phyloP scores from a whole-genome alignment of 2,329 filamentous ascomycete species.

The Hymenoscyphus albidus region DNA sequence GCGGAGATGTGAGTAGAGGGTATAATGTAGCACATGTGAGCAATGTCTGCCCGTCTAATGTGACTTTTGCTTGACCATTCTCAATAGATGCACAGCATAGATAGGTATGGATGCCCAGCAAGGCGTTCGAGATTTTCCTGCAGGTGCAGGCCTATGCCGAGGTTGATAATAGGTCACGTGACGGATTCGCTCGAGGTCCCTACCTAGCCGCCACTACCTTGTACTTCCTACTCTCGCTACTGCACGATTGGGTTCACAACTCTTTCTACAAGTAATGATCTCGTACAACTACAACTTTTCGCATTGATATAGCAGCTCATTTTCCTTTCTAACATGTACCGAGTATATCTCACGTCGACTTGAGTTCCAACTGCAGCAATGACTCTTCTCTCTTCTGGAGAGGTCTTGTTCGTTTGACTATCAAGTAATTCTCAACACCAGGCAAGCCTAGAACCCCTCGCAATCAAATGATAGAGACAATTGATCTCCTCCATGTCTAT shows the following conservation, averaged over 20 bases:
- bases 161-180: background rate
- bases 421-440: background rate
- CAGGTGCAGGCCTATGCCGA: background rate
- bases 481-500: too few relatives aligned
- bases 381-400: background rate
- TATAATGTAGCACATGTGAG: background rate
- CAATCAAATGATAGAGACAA: too few relatives aligned
- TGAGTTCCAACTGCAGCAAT: background rate
- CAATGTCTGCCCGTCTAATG: background rate
- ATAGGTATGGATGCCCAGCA: too few relatives aligned
- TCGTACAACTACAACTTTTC: background rate
- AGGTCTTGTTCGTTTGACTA: background rate
- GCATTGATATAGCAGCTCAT: background rate
- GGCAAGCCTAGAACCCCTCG: too few relatives aligned
- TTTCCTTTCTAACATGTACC: too few relatives aligned
- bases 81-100: background rate
- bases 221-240: too few relatives aligned
- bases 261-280: background rate
- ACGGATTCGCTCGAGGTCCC: background rate
- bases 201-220: too few relatives aligned
- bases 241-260: background rate
- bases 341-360: too few relatives aligned
- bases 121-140: background rate
- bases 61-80: slow-evolving; percentile 2
- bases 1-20: background rate